phyloP scores from a whole-genome alignment of 1,284 basidiomycete genomes.

The Cystobasidiaceae sp. region DNA sequence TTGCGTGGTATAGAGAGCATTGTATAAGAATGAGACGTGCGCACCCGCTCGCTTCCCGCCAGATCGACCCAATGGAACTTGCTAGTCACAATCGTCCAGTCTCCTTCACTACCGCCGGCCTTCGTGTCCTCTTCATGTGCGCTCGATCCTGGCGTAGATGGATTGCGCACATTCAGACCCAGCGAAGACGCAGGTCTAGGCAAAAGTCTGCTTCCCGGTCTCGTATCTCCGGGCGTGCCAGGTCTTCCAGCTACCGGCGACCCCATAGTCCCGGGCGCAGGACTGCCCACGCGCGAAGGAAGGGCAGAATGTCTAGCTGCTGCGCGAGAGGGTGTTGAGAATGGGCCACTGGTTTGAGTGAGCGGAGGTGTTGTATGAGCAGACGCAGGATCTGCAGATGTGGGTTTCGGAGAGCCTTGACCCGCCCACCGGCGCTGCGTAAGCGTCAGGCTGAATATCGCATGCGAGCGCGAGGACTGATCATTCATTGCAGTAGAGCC shows the following conservation, averaged over 20 bases:
- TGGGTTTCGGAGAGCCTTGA: constrained; percentile 10
- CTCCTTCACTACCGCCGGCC: constrained; percentile 53
- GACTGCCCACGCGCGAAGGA: constrained; percentile 37
- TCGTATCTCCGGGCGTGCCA: constrained; percentile 19
- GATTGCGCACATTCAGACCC: neutral
- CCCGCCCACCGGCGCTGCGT: constrained; percentile 56
- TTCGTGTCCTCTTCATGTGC: constrained; percentile 1
- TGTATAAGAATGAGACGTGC: neutral
- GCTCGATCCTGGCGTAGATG: neutral
- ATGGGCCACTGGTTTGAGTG: neutral
- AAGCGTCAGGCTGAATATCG: constrained; percentile 93
- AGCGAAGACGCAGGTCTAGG: constrained; percentile 21
- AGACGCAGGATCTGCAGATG: constrained; percentile 2
- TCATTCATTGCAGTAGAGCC: constrained; percentile 99
- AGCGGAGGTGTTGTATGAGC: neutral
- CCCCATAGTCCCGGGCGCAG: constrained; percentile 35
- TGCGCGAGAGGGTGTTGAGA: constrained; percentile 5
- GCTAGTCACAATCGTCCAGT: constrained; percentile 81
- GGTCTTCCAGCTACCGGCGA: constrained; percentile 31
- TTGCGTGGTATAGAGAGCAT: neutral
- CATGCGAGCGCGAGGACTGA: constrained; percentile 94
- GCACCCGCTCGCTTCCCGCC: constrained; percentile 87
- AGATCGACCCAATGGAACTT: constrained; percentile 99
- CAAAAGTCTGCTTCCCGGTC: constrained; percentile 9
- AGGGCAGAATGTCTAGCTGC: constrained; percentile 10